Conservation (phyloP, 2,329 filamentous ascomycete genomes). For the Hypoxylon sp. region DNA sequence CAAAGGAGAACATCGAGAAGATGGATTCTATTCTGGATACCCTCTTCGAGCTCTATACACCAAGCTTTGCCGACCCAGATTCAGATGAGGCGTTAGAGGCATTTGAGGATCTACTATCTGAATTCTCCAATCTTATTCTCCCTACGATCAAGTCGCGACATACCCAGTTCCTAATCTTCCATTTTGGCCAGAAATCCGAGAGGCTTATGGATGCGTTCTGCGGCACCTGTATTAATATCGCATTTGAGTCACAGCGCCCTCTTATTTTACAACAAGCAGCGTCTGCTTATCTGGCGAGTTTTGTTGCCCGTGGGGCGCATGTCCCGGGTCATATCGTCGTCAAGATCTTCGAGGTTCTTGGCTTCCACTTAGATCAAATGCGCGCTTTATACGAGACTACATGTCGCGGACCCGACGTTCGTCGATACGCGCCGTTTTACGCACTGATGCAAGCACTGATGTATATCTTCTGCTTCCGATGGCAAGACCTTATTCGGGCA, state of each 20-base stretch:
- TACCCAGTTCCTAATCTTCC: conserved; percentile 95
- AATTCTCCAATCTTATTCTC: conserved; percentile 90
- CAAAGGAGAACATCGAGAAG: conserved; percentile 89
- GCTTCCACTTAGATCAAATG: conserved; percentile 81
- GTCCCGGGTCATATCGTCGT: conserved; percentile 83
- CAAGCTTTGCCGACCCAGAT: conserved; percentile 77
- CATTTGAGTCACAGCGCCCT: conserved; percentile 78
- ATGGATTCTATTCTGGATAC: conserved; percentile 91
- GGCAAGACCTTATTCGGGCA: conserved; percentile 85
- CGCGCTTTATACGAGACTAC: conserved; percentile 78
- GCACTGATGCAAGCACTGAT: conserved; percentile 88
- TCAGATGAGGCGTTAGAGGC: conserved; percentile 78
- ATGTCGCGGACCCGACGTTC: conserved; percentile 88
- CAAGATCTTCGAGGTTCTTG: conserved; percentile 84
- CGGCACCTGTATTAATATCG: conserved; percentile 79
- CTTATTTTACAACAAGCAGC: conserved; percentile 85
- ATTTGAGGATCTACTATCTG: conserved; percentile 84
- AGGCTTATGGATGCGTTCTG: conserved; percentile 86
- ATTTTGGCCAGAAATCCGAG: conserved; percentile 88
- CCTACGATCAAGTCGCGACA: conserved; percentile 93
- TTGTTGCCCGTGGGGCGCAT: conserved; percentile 89
- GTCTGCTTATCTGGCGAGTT: conserved; percentile 93
- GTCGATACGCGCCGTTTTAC: conserved; percentile 88
- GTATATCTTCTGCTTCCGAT: conserved; percentile 98
- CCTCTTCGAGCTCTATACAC: conserved; percentile 86